A percentile compares a stretch with the other conserved stretches of the same genome.
Evolutionary conservation across 129 eudicot genomes (phyloP).

Genomic region (Chrysanthemum lavandulifolium): DNA sequence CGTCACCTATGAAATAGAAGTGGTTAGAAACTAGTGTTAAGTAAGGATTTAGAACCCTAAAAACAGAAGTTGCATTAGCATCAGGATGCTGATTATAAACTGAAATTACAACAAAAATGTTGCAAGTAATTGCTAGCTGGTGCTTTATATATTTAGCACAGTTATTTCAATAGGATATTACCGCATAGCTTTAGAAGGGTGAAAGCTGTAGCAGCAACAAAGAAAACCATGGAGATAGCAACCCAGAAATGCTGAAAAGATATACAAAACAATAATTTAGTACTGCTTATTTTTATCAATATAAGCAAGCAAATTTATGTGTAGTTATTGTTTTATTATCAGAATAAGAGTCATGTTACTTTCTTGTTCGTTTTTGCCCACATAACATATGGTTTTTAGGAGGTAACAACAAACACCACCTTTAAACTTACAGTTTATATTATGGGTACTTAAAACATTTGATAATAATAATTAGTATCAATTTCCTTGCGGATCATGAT

Average conservation of each 20-base stretch:
- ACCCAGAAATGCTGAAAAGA: constrained; percentile 74
- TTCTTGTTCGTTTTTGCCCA: background rate
- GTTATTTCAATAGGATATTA: constrained; percentile 25
- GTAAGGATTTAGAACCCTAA: background rate
- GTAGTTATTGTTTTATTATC: background rate
- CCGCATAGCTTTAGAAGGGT: constrained; percentile 75
- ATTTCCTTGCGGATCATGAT: background rate
- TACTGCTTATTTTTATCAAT: background rate
- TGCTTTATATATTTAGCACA: background rate
- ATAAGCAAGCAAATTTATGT: background rate
- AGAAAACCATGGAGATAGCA: constrained; percentile 91
- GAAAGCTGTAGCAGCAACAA: constrained; percentile 72
- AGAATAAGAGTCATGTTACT: background rate
- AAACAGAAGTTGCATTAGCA: background rate
- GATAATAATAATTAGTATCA: background rate
- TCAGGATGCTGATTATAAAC: background rate
- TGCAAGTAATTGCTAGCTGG: background rate
- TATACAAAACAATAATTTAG: constrained; percentile 7
- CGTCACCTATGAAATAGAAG: constrained; percentile 49
- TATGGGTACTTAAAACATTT: no score
- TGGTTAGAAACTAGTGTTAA: constrained; percentile 4
- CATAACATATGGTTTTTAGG: background rate
- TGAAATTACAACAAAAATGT: no score
- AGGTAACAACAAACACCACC: background rate
- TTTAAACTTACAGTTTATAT: background rate